Base-by-base conservation (phyloP, 1,284 basidiomycete species). In the Rhodotorula sp. region DNA sequence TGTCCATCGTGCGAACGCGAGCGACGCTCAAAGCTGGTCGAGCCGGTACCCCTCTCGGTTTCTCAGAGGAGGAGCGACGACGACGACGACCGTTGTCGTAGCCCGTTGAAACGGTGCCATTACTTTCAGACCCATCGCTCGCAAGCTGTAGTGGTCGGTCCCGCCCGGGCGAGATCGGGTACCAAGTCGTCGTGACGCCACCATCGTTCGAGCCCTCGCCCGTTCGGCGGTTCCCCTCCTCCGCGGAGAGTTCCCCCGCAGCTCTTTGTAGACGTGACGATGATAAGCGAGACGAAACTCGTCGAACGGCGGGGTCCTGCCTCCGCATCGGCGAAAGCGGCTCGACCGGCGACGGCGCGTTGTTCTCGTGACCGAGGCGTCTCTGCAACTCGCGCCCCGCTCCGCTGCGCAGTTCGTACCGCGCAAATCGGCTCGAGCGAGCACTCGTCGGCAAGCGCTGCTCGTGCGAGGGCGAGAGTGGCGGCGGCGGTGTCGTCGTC, bases 1-100 rank as follows among this genome's bases (percentile, higher is more conserved):
- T 76, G 67, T 76, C 75, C 66, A 76, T 72, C 2, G 23, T 65
- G 1, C 70, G 63, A 18, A 76, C 65, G 51, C n/a, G 66, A 64
- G 23, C 43, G 67, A 34, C 46, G 20, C 46, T 16, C 16, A 18
- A 12, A 31, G 31, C 23, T 15, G 23, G 48, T 23, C 49, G 49
- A 21, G 47, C 46, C 29, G 16, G 59, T 21, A 47, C n/a, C 26
- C 16, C 57, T n/a, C 21, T 58, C 10, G 7, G 57, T 10, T 14
- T 31, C 8, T 10, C 49, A 12, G 49, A 12, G 21, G 49, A 51
- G 49, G 7, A 8, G 8, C 6, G 23, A 3, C 12, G 12, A 6
- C 31, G 34, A 34, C 34, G 34, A 34, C 34, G 34, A 34, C 34
- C 34, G 5, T 34, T 34, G 6, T 34, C 51, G 31, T 6, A 18